Conservation (phyloP, 164 flowering plant species). For the Liriodendron chinense region DNA sequence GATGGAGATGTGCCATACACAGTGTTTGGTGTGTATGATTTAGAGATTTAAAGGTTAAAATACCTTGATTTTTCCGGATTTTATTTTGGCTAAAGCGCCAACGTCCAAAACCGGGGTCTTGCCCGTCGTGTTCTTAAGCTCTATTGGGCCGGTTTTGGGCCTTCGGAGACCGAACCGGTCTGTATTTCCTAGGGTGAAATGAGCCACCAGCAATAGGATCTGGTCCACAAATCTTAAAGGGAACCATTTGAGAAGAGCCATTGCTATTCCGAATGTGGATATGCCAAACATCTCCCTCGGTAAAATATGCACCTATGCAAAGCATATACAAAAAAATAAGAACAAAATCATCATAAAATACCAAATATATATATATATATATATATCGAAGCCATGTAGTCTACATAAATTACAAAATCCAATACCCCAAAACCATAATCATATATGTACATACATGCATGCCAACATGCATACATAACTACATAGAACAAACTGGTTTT, state of each 20-base stretch:
- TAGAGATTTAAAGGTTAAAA: no score
- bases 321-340: not conserved
- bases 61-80: conserved; percentile 85
- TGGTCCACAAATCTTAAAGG: conserved; percentile 77
- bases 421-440: no score
- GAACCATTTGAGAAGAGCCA: conserved; percentile 77
- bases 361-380: not conserved
- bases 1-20: not conserved
- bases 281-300: conserved; percentile 86
- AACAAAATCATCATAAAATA: not conserved
- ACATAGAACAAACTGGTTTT: no score
- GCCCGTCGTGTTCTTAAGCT: conserved; percentile 87
- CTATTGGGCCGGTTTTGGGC: conserved; percentile 93
- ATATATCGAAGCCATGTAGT: no score
- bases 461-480: no score
- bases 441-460: no score
- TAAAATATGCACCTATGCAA: conserved; percentile 81
- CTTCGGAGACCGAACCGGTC: conserved; percentile 72
- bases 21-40: no score
- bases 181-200: conserved; percentile 62
- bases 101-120: conserved; percentile 94
- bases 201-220: conserved; percentile 53
- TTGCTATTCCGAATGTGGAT: conserved; percentile 82
- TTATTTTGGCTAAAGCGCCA: conserved; percentile 73
- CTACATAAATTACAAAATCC: no score